Evolutionary conservation across 148 eudicot species (phyloP).

Genomic region (Chenopodium formosanum): DNA sequence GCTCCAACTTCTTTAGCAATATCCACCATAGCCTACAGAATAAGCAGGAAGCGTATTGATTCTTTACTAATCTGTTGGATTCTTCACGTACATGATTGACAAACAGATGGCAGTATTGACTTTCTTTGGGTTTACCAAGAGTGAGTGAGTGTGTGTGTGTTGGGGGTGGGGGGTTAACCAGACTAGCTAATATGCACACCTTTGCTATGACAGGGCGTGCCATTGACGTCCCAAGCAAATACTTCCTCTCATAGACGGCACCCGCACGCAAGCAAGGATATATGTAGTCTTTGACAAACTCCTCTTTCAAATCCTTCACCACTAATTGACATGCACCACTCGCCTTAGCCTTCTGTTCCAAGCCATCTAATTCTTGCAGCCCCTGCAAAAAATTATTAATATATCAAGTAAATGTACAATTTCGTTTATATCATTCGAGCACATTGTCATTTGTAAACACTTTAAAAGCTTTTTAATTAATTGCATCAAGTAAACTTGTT

Average conservation of each 20-base stretch:
- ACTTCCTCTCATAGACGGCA: slow-evolving; percentile 92
- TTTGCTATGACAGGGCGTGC: slow-evolving; percentile 99
- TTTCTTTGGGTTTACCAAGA: neutral
- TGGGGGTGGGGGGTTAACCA: neutral
- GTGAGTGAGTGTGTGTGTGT: neutral
- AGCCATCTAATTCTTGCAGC: slow-evolving; percentile 72
- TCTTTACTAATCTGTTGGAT: neutral
- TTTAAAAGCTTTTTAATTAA: neutral
- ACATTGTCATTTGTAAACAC: neutral
- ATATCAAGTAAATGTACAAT: neutral
- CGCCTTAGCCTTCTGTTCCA: slow-evolving; percentile 94
- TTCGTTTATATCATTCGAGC: neutral
- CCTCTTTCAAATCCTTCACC: slow-evolving; percentile 94
- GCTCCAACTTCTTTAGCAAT: slow-evolving; percentile 98
- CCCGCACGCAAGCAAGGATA: slow-evolving; percentile 98
- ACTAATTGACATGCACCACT: slow-evolving; percentile 97
- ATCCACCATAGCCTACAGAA: slow-evolving; percentile 88
- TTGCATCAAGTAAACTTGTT: neutral
- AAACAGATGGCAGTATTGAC: neutral
- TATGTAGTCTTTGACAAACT: slow-evolving; percentile 85
- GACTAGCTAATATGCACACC: slow-evolving; percentile 39
- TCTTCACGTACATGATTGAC: neutral
- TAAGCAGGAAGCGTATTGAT: neutral
- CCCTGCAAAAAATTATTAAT: slow-evolving; percentile 42
- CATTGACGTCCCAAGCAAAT: slow-evolving; percentile 97